Evolutionary conservation across 75 land plant species (phyloP).

Genomic region (Sequoiadendron giganteum): DNA sequence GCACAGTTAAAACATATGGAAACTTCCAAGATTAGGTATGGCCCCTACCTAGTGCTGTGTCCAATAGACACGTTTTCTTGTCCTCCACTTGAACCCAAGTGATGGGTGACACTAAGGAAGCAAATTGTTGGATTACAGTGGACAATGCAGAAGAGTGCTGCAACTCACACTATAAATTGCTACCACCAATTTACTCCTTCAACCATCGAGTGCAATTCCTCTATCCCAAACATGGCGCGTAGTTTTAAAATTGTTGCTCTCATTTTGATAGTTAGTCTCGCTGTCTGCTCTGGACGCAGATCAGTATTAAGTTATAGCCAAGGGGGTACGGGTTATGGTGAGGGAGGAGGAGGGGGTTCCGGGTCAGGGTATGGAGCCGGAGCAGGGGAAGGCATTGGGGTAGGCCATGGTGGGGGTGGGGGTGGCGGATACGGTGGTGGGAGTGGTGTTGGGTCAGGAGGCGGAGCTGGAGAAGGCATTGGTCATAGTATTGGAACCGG

Average conservation of each 20-base stretch:
- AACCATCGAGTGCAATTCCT: too few species aligned
- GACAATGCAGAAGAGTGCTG: too few species aligned
- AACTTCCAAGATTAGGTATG: too few species aligned
- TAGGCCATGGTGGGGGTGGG: background rate
- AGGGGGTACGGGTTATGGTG: background rate
- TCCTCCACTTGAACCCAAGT: too few species aligned
- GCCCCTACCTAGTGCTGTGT: too few species aligned
- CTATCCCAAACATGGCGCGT: background rate
- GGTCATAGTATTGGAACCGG: background rate
- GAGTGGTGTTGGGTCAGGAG: background rate
- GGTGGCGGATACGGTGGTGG: background rate
- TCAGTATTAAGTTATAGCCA: background rate
- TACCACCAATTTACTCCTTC: too few species aligned
- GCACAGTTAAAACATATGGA: too few species aligned
- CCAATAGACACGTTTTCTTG: too few species aligned
- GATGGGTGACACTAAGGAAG: too few species aligned
- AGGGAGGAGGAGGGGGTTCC: background rate
- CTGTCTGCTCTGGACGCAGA: background rate
- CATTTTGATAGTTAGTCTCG: background rate
- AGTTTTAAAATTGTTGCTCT: background rate
- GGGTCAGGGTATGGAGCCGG: background rate
- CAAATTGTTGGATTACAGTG: too few species aligned
- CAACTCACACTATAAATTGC: too few species aligned
- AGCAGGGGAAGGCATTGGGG: background rate
- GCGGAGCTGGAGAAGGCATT: background rate